These are phyloP conservation scores for Umbellularia californica DNA, from an alignment of 164 flowering plant genomes.

Conservation along the genomic window DNA sequence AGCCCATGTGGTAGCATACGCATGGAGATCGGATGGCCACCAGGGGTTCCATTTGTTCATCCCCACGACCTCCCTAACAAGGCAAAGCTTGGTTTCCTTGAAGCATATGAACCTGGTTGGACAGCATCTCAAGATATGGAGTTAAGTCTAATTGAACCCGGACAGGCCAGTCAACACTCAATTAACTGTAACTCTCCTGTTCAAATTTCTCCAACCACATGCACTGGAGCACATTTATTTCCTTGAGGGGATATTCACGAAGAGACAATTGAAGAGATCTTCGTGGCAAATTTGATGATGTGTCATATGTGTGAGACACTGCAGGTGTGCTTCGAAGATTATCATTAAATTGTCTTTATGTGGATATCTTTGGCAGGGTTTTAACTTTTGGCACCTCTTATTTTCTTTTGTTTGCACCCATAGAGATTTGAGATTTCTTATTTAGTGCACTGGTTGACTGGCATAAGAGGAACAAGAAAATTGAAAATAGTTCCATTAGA, in stretches of 20 bases:
- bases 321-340: neutral
- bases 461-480: too few relatives aligned
- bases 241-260: neutral
- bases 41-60: constrained; percentile 97
- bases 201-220: constrained; percentile 13
- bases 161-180: constrained; percentile 58
- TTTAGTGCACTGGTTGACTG: too few relatives aligned
- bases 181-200: constrained; percentile 38
- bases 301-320: neutral
- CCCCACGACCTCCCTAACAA: constrained; percentile 98
- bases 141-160: constrained; percentile 58
- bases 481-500: too few relatives aligned
- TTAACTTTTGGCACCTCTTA: neutral
- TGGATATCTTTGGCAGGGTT: neutral
- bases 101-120: constrained; percentile 99
- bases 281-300: neutral
- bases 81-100: constrained; percentile 92
- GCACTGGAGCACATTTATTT: neutral
- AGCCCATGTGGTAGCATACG: constrained; percentile 81
- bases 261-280: neutral
- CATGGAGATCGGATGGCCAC: constrained; percentile 96
- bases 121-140: constrained; percentile 84
- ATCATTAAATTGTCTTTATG: neutral
- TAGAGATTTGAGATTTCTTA: too few relatives aligned
- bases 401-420: too few relatives aligned